Base-by-base conservation (phyloP, 306 rosid genomes). In the Carpinus fangiana region DNA sequence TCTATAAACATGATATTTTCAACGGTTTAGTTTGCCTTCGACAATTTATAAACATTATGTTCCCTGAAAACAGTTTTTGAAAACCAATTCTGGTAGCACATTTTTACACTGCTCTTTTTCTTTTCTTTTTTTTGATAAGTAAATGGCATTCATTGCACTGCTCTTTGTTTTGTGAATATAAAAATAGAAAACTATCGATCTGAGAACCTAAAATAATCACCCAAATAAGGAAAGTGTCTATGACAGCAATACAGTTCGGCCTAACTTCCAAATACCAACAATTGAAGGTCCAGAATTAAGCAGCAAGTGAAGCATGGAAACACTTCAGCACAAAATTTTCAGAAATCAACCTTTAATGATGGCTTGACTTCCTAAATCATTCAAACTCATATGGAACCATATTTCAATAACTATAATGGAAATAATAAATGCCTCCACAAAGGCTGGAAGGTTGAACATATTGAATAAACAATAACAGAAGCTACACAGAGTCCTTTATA, bases 301-400 rank as follows among this genome's bases (percentile, higher is more conserved):
- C n/a, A 73, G 45, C 62, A 59, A 21, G 50, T 50, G 20, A 47
- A 62, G 45, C 41, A 48, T 68, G 82, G 51, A 43, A 62, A 41
- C 34, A 78, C 2, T 55, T 50, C 3, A 73, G 20, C 23, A n/a
- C 43, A 38, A 67, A 47, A 50, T 69, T 60, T 81, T 65, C 57
- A 66, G 59, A 78, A 77, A 64, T 73, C 47, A 18, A 67, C 45
- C 73, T 41, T 18, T 16, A 71, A 53, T 38, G 52, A 51, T 8
- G 68, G 45, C 52, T 23, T 50, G 51, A 55, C 26, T 48, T 13
- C 7, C 74, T 73, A 47, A 66, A 57, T 34, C 26, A 48, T 38
- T 28, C 23, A 73, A 73, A 68, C 50, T 60, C 68, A 76, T 7
- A 46, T n/a, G 31, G 38, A 36, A 59, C 34, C 21, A 51, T 53